These are phyloP conservation scores for Suhomyces bribrorum DNA, from an alignment of 1,139 yeast species.

Conservation along the genomic window DNA sequence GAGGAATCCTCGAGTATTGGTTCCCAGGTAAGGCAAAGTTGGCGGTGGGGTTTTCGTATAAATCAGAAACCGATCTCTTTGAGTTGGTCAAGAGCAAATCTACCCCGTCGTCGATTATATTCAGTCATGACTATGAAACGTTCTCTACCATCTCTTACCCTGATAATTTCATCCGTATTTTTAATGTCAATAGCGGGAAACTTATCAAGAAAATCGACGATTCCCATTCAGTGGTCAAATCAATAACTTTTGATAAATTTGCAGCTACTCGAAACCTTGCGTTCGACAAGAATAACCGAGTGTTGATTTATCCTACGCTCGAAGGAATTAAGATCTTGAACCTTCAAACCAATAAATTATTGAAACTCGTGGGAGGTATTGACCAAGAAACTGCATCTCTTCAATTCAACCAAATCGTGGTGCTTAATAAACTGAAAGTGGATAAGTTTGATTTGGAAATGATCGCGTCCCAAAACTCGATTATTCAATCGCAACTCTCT, in stretches of 20 bases:
- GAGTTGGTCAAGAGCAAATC: conserved; percentile 37
- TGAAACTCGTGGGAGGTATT: conserved; percentile 30
- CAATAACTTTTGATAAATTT: conserved; percentile 12
- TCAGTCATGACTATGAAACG: conserved; percentile 27
- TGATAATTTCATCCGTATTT: conserved; percentile 34
- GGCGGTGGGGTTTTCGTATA: conserved; percentile 32
- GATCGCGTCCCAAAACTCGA: conserved; percentile 39
- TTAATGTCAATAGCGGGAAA: conserved; percentile 37
- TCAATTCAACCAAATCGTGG: conserved; percentile 19
- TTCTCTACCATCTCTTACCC: conserved; percentile 30
- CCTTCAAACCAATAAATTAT: conserved; percentile 27
- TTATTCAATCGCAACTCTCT: conserved; percentile 32
- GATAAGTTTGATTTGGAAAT: conserved; percentile 28
- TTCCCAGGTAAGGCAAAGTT: conserved; percentile 16
- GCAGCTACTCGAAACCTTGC: conserved; percentile 20
- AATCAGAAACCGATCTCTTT: conserved; percentile 45
- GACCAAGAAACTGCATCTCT: conserved; percentile 28
- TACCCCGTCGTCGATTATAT: conserved; percentile 19
- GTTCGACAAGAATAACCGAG: conserved; percentile 37
- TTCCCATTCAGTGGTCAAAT: conserved; percentile 25
- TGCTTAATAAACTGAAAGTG: conserved; percentile 19
- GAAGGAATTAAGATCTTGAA: conserved; percentile 38
- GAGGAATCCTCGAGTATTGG: conserved; percentile 52
- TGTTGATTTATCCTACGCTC: conserved; percentile 33
- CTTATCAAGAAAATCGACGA: conserved; percentile 20